Evolutionary conservation across 23 red algal genomes (phyloP).

Genomic region (Rhodosorus marinus): DNA sequence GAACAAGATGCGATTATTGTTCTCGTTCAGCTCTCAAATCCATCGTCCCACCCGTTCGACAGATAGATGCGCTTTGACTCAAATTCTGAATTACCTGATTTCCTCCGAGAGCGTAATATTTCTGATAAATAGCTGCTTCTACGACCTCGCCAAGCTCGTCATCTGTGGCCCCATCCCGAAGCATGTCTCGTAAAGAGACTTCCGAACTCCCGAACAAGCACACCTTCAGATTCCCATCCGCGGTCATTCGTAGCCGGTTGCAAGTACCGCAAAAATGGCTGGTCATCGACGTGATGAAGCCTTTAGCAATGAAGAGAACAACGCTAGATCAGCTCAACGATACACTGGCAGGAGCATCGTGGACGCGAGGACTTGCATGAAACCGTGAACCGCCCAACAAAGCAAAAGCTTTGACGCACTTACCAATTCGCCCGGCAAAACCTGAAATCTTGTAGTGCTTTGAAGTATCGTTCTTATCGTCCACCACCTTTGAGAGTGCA

Average conservation of each 20-base stretch:
- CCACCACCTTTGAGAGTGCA: not conserved
- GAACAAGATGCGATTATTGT: too few relatives aligned
- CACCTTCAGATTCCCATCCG: constrained; percentile 58
- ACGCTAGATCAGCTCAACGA: too few relatives aligned
- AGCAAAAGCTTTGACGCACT: not conserved
- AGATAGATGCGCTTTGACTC: not conserved
- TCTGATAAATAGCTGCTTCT: constrained; percentile 18
- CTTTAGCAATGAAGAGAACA: too few relatives aligned
- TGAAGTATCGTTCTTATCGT: constrained; percentile 28
- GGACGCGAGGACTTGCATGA: not conserved
- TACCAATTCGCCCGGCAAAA: constrained; percentile 24
- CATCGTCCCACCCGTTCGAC: too few relatives aligned
- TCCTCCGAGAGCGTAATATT: constrained; percentile 65
- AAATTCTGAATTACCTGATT: too few relatives aligned
- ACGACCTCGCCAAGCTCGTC: constrained; percentile 17
- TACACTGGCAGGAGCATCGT: too few relatives aligned
- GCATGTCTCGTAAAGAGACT: constrained; percentile 38
- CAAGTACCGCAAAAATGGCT: constrained; percentile 85
- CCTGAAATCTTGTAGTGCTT: constrained; percentile 61
- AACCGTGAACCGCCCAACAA: not conserved
- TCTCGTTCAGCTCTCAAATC: too few relatives aligned
- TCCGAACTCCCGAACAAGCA: constrained; percentile 73
- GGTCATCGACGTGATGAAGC: constrained; percentile 87
- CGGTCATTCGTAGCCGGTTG: constrained; percentile 80
- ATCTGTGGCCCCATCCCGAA: constrained; percentile 38